Conservation (phyloP, 2,329 filamentous ascomycete species). For the Ophiocordyceps australis region DNA sequence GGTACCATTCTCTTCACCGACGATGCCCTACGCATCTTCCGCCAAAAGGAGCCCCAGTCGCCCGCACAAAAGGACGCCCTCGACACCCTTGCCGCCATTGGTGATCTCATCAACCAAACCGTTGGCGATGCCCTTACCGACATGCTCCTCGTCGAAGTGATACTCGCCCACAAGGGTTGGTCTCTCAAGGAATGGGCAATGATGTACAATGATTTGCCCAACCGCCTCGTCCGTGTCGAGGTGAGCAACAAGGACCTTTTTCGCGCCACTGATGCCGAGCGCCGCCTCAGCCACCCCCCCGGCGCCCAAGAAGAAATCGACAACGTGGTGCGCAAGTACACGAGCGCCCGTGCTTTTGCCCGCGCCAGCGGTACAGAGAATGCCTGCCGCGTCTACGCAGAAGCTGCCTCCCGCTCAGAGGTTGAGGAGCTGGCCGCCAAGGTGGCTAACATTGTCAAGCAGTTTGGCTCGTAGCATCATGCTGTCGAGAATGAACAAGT, state of each 20-base stretch:
- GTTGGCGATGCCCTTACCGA: conserved; percentile 93
- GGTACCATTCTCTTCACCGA: conserved; percentile 90
- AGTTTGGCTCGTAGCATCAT: conserved; percentile 20
- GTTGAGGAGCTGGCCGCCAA: conserved; percentile 80
- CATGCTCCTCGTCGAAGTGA: conserved; percentile 88
- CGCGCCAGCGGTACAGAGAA: conserved; percentile 92
- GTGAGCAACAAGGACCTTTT: conserved; percentile 80
- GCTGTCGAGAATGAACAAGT: no score
- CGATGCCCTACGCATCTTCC: conserved; percentile 63
- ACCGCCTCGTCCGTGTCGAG: conserved; percentile 84
- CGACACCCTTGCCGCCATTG: conserved; percentile 65
- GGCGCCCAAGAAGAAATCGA: conserved; percentile 80
- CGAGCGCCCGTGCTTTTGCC: conserved; percentile 75
- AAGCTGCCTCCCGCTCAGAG: conserved; percentile 76
- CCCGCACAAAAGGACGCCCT: conserved; percentile 83
- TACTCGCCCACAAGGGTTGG: conserved; percentile 91
- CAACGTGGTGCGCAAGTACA: conserved; percentile 74
- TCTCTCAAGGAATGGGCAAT: conserved; percentile 76
- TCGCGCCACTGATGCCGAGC: conserved; percentile 81
- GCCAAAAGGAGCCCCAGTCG: conserved; percentile 65
- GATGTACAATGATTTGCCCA: conserved; percentile 87
- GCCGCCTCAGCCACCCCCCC: conserved; percentile 61
- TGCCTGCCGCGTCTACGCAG: conserved; percentile 87
- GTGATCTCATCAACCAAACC: conserved; percentile 93
- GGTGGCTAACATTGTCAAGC: conserved; percentile 58